Conservation (phyloP, 2,329 filamentous ascomycete genomes). For the Fusarium circinatum region DNA sequence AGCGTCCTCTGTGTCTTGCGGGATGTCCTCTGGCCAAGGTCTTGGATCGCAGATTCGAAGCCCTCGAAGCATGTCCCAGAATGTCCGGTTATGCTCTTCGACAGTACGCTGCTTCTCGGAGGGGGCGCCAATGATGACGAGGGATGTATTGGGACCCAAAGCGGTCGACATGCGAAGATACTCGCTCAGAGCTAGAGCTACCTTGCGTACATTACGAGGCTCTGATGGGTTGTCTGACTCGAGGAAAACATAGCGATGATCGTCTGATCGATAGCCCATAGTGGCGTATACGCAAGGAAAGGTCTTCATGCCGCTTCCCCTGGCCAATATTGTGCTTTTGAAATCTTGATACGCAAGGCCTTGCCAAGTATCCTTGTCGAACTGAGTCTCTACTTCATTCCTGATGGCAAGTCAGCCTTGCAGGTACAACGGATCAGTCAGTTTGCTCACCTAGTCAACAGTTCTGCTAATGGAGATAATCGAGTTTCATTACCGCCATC, state of each 20-base stretch:
- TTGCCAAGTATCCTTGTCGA: not conserved
- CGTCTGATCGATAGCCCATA: not conserved
- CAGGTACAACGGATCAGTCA: accelerated
- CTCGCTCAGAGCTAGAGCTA: not conserved
- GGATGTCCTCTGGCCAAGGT: not conserved
- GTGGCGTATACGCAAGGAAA: not conserved
- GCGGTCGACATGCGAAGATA: not conserved
- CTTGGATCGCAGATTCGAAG: not conserved
- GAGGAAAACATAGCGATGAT: not conserved
- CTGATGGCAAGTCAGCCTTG: not conserved
- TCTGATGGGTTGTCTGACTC: not conserved
- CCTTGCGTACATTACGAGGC: not conserved
- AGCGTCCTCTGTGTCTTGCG: not conserved
- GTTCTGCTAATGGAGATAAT: accelerated
- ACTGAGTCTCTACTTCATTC: not conserved
- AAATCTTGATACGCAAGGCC: not conserved
- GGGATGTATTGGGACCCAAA: not conserved
- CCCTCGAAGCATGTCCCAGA: not conserved
- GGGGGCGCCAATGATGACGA: not conserved
- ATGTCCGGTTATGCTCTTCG: not conserved
- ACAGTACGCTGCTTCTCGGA: not conserved
- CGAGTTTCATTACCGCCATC: accelerated
- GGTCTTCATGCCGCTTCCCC: not conserved
- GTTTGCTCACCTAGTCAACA: not conserved
- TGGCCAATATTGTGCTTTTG: not conserved